Conservation (phyloP, 805 yeast genomes). For the Starmerella davenportii region DNA sequence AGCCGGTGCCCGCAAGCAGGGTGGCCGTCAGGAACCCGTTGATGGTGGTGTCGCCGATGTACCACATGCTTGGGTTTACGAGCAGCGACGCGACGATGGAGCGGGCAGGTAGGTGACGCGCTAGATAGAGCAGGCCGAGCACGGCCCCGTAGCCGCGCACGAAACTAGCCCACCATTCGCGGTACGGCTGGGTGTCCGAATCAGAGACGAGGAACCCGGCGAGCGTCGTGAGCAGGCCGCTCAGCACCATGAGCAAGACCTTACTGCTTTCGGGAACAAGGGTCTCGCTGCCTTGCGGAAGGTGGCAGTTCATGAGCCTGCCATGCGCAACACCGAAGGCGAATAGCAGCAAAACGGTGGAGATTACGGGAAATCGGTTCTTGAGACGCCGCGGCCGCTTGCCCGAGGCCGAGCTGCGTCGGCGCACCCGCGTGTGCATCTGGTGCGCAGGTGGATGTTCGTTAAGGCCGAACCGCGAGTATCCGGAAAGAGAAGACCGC, state of each 20-base stretch:
- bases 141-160: constrained; percentile 26
- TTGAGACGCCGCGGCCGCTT: neutral
- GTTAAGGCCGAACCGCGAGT: constrained; percentile 15
- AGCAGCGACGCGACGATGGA: constrained; percentile 24
- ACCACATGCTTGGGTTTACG: constrained; percentile 27
- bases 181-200: constrained; percentile 1
- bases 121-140: constrained; percentile 25
- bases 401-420: constrained; percentile 2
- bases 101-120: constrained; percentile 23
- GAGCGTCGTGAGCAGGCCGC: constrained; percentile 4
- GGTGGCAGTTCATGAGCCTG: constrained; percentile 9
- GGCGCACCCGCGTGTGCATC: constrained; percentile 13
- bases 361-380: neutral
- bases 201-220: constrained; percentile 6
- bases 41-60: constrained; percentile 23
- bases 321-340: constrained; percentile 10
- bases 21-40: constrained; percentile 24
- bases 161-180: constrained; percentile 22
- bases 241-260: constrained; percentile 4
- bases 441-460: constrained; percentile 15
- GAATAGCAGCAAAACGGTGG: constrained; percentile 2
- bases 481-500: constrained; percentile 7
- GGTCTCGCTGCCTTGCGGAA: constrained; percentile 2
- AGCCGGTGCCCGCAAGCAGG: constrained; percentile 20
- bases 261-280: constrained; percentile 1